Percentiles rank a stretch among this genome's conserved stretches.
Conservation (phyloP, 495 filamentous ascomycete genomes). For the Neurospora sp. region DNA sequence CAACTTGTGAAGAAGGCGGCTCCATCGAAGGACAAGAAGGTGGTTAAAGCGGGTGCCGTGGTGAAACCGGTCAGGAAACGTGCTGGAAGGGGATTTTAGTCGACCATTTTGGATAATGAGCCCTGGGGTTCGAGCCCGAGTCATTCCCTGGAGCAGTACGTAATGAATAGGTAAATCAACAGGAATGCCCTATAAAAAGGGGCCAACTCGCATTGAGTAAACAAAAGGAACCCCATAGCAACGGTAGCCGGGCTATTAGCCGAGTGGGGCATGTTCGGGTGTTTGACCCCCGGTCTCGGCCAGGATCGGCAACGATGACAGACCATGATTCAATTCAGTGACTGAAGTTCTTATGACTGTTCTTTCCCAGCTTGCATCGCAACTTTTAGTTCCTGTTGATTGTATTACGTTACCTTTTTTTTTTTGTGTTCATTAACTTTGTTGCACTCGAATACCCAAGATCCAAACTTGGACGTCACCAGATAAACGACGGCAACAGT, state of each 20-base stretch:
- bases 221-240: background rate
- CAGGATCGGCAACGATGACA: background rate
- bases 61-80: conserved; percentile 51
- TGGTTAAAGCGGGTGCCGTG: conserved; percentile 43
- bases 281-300: background rate
- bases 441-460: background rate
- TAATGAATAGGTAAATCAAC: background rate
- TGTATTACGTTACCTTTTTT: background rate
- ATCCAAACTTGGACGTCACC: background rate
- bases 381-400: background rate
- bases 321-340: background rate
- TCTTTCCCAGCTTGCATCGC: background rate
- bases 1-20: conserved; percentile 35
- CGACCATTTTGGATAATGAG: background rate
- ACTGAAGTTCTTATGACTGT: background rate
- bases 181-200: background rate
- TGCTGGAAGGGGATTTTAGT: conserved; percentile 20
- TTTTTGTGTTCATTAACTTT: background rate
- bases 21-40: conserved; percentile 37
- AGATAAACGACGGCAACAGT: background rate
- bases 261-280: background rate
- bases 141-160: background rate
- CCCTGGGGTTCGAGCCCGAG: background rate
- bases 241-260: background rate
- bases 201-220: background rate